Base-by-base conservation (phyloP, 139 green algal genomes). In the Haematococcus lacustris region DNA sequence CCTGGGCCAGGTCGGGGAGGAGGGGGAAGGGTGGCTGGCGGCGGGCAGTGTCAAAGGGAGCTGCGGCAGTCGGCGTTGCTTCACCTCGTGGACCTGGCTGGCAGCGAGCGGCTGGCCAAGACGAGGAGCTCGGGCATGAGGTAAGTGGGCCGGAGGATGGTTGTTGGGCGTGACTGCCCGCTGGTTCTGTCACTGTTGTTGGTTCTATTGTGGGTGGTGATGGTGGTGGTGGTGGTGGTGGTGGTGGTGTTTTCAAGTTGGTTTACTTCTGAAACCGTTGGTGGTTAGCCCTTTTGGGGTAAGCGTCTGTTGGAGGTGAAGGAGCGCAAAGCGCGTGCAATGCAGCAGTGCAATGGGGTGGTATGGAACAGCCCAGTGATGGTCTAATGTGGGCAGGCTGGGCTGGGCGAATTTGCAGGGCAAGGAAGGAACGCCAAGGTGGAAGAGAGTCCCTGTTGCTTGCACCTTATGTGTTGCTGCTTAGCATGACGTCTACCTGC, bases 11-110 rank as follows among this genome's bases (percentile, higher is more conserved):
- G 6, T 25, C 61, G 26, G 63, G 9, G 37, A 21, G 37, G 2
- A 69, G 21, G 2, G 37, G 35, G 37, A 69, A 26, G 3, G 2
- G 23, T 28, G n/a, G 40, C 65, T 23, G 39, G 23, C 38, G 65
- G 65, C 39, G 39, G 39, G 39, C 32, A 2, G 7, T 25, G 32
- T 25, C 71, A 71, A 39, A 40, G 51, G 25, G 59, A 53, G 65
- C 38, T 28, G 28, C 39, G 38, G 65, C 63, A 61, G n/a, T 57
- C 72, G 0, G 47, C 72, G 3, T 34, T 72, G 47, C 51, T 88
- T 0, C 82, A 83, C 57, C 73, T 85, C 38, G 77, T 88, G 70
- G 83, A 88, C 57, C 78, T 88, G 51, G 83, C 83, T 1, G 83
- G 83, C 17, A 76, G 51, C 41, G 83, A 88, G 75, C 71, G 80